These are phyloP conservation scores for Fusarium ambrosium DNA, from an alignment of 2,329 filamentous ascomycete genomes.

Conservation along the genomic window DNA sequence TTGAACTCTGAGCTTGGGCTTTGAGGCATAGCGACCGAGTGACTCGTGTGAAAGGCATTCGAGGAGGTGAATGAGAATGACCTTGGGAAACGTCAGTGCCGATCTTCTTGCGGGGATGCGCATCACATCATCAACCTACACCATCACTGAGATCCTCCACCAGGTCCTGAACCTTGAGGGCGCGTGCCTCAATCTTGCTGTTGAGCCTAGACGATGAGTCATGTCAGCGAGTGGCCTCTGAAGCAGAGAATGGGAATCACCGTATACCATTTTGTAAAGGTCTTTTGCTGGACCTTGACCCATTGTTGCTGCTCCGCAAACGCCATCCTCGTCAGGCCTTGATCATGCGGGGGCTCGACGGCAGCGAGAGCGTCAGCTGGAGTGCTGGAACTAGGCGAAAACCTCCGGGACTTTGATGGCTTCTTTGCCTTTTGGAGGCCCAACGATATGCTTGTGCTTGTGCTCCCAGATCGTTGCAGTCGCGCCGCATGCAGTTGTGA, in stretches of 20 bases:
- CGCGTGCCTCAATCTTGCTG: conserved; percentile 86
- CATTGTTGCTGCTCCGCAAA: conserved; percentile 75
- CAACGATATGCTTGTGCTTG: conserved; percentile 47
- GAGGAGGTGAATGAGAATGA: conserved; percentile 95
- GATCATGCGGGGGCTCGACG: conserved; percentile 64
- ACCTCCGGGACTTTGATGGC: conserved; percentile 41
- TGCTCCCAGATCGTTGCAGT: conserved; percentile 59
- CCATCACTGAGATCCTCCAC: conserved; percentile 93
- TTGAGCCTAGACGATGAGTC: conserved; percentile 78
- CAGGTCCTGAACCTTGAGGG: conserved; percentile 86
- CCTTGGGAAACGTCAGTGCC: conserved; percentile 63
- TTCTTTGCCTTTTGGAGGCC: conserved; percentile 36
- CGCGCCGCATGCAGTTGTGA: conserved; percentile 65
- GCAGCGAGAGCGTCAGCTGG: conserved; percentile 60
- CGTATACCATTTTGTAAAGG: conserved; percentile 92
- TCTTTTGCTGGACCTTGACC: conserved; percentile 94
- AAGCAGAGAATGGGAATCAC: not conserved
- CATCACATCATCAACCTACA: conserved; percentile 68
- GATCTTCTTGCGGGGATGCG: not conserved
- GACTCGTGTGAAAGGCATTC: conserved; percentile 96
- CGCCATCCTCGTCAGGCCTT: conserved; percentile 70
- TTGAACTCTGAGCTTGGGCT: conserved; percentile 95
- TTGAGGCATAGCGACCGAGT: conserved; percentile 95
- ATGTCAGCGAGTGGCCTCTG: conserved; percentile 4
- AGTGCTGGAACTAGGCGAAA: conserved; percentile 53